A percentile compares a stretch with the other conserved stretches of the same genome.
Conservation (phyloP, 495 filamentous ascomycete species). For the Venustampulla echinocandica region DNA sequence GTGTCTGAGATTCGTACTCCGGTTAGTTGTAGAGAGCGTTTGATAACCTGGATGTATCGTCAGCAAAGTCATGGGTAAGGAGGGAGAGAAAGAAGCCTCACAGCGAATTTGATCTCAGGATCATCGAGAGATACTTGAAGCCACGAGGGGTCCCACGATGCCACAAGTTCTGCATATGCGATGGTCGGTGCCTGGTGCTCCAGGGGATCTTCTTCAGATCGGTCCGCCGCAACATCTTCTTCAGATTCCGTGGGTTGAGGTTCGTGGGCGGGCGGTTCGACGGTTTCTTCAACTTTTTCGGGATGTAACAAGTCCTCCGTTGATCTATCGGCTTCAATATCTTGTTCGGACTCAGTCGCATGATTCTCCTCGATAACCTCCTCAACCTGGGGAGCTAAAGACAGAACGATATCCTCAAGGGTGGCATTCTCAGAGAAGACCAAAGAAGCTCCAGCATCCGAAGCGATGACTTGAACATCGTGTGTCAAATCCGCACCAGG, state of each 20-base stretch:
- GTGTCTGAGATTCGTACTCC: constrained; percentile 65
- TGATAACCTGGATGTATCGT: constrained; percentile 48
- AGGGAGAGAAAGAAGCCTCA: constrained; percentile 36
- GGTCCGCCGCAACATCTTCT: constrained; percentile 19
- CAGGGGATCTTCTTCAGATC: constrained; percentile 11
- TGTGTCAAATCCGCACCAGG: constrained; percentile 14
- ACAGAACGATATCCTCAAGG: constrained; percentile 13
- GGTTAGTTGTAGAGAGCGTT: constrained; percentile 69
- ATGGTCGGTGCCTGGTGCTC: neutral
- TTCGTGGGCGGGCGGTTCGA: constrained; percentile 28
- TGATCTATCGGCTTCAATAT: constrained; percentile 18
- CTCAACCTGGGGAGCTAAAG: constrained; percentile 5
- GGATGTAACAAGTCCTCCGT: constrained; percentile 11
- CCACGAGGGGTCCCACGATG: constrained; percentile 40
- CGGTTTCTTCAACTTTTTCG: constrained; percentile 24
- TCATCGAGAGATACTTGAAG: constrained; percentile 47
- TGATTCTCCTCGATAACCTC: constrained; percentile 3
- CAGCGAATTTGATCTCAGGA: constrained; percentile 59
- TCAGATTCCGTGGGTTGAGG: constrained; percentile 27
- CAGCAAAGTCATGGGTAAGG: constrained; percentile 2
- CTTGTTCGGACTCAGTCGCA: constrained; percentile 19
- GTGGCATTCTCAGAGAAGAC: constrained; percentile 6
- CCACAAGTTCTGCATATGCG: constrained; percentile 13
- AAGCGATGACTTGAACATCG: constrained; percentile 13
- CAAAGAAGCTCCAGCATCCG: constrained; percentile 9